Evolutionary conservation across 306 rosid species (phyloP).

Genomic region (Casuarina glauca): DNA sequence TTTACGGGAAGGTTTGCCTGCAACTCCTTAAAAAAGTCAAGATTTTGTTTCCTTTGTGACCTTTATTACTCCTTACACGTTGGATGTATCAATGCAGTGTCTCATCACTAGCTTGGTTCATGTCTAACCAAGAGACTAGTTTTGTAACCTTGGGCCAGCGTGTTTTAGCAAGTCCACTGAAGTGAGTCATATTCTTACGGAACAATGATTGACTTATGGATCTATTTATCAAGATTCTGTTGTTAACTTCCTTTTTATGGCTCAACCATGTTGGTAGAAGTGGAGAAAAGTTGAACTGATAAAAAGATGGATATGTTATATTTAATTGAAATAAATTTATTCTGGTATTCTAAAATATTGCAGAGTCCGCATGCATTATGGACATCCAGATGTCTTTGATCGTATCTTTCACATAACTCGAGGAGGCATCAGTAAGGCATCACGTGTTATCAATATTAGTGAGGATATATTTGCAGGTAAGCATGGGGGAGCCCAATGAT

Average conservation of each 20-base stretch:
- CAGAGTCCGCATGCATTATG: conserved; percentile 99
- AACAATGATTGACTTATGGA: background rate
- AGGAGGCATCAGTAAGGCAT: conserved; percentile 96
- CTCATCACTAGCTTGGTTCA: conserved; percentile 96
- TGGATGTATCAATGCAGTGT: conserved; percentile 64
- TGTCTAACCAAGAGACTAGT: conserved; percentile 99
- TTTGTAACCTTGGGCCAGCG: conserved; percentile 97
- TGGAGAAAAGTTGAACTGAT: conserved; percentile 4
- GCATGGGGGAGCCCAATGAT: conserved; percentile 1
- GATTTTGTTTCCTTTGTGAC: conserved; percentile 15
- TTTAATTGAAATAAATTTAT: background rate
- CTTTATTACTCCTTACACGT: conserved; percentile 28
- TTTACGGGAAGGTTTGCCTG: conserved; percentile 91
- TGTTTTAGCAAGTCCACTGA: conserved; percentile 84
- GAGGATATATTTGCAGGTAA: conserved; percentile 94
- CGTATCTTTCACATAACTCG: conserved; percentile 91
- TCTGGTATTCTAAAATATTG: conserved; percentile 19
- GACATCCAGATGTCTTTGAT: conserved; percentile 98
- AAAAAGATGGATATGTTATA: background rate
- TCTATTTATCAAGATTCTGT: background rate
- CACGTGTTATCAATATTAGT: conserved; percentile 94
- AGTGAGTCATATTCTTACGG: conserved; percentile 52
- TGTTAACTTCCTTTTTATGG: background rate
- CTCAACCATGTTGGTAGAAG: background rate
- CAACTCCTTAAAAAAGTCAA: conserved; percentile 7